Base-by-base conservation (phyloP, 768 basidiomycete genomes). In the Tylopilus sp. region DNA sequence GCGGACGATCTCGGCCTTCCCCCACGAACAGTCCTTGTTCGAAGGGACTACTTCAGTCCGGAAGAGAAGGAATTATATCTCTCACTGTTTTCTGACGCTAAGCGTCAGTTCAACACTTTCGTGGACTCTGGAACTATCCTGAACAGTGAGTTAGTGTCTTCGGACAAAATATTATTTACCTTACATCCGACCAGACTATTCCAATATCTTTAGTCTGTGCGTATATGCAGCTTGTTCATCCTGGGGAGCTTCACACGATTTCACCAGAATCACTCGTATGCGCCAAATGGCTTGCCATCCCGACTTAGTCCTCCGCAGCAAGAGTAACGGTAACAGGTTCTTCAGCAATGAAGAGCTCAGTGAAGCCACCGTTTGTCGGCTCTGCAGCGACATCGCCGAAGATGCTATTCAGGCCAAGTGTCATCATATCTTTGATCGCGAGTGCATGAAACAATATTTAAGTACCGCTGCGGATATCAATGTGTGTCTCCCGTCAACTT, bases 331-430 rank as follows among this genome's bases (percentile, higher is more conserved):
- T 1, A 75, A 75, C 12, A 74, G 77, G 42, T 90, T 91, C 62
- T 54, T 71, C n/a, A 67, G 76, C 8, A 67, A 68, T 26, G 80
- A 84, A 19, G 81, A 86, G 28, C 65, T 76, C 6, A 80, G 78
- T 12, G 92, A 96, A 67, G 86, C 86, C 3, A 87, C 90, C 0
- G 82, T 98, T 9, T 99, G 97, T 65, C 81, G 97, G 50, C 73
- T 99, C n/a, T 99, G 97, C 71, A 92, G 93, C 62, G 97, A 99
- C 61, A 78, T 97, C 36, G 96, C 92, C 0, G 97, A 99, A 71
- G 97, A 99, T 63, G 93, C 97, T 4, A 98, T 99, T 57, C 85
- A 92, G 65, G 86, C 93, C 24, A 89, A 85, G 61, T 99, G 97
- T 66, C 83, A 82, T 36, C 97, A 99, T 65, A 86, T 97, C 56